Base-by-base conservation (phyloP, 2,329 filamentous ascomycete species). In the Phialocephala sp. region DNA sequence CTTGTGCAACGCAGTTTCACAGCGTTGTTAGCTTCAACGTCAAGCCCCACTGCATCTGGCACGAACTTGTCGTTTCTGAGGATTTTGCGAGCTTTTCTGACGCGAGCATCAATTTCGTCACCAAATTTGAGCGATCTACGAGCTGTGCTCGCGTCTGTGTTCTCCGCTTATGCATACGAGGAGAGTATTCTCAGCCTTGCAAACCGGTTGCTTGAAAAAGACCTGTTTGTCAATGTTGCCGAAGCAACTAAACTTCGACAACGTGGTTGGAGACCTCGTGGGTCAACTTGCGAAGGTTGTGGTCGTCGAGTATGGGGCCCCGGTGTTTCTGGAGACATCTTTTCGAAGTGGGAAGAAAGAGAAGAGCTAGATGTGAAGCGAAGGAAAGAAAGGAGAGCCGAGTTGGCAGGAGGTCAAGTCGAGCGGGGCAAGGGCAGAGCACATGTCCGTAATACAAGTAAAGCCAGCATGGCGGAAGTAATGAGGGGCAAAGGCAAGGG, bases 91-190 rank as follows among this genome's bases (percentile, higher is more conserved):
- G 91, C 92, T 6, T 99, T 99, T 77, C 87, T 99, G 36, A 88
- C 91, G 0, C 88, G 92, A 55, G 94, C 94, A 0, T 91, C 93
- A 0, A 85, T 87, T 27, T 89, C 90, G 20, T 96, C 93, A 0
- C 94, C 95, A 0, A 96, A 91, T 14, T 83, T 99, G 1, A 90
- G 92, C 1, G 93, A 98, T 75, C 84, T 99, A 2, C 90, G 95
- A 54, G 87, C 87, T 8, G 94, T 98, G 0, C 85, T 99, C 1
- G 83, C 88, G 0, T 95, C 94, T 14, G 94, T 99, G 63, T 98
- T 99, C 79, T 89, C 94, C 0, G 94, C 95, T 0, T 99, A 99
- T 76, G 90, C 93, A 0, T 97, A 98, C 76, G 95, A 99, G 77
- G 92, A 94, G 76, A 94, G 91, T 0, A 91, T 99, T 18, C 84